phyloP scores from a whole-genome alignment of 345 rosid species.

The Rhodamnia argentea region DNA sequence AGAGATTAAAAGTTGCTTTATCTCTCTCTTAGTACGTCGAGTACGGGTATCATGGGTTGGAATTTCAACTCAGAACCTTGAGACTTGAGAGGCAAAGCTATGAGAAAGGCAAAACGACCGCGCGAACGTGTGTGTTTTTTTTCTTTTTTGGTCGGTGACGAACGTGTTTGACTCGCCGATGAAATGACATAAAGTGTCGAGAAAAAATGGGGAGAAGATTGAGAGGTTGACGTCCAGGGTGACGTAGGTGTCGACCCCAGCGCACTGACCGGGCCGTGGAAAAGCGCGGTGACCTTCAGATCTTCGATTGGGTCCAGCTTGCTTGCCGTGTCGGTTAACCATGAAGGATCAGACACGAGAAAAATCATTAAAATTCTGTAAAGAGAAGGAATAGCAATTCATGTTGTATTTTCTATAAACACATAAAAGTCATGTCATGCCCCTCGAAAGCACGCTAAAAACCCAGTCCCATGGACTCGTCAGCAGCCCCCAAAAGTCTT shows the following conservation, averaged over 20 bases:
- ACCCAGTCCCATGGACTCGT: no score
- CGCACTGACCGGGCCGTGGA: not conserved
- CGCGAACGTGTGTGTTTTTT: no score
- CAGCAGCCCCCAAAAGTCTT: no score
- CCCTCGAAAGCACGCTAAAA: no score
- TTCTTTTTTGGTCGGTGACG: no score
- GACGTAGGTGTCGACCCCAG: not conserved
- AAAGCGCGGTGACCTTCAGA: not conserved
- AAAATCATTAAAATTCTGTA: no score
- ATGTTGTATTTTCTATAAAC: no score
- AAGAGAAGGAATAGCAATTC: no score
- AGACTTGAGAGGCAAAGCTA: not conserved
- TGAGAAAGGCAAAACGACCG: not conserved
- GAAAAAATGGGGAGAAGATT: not conserved
- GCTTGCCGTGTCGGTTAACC: not conserved
- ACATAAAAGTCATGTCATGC: no score
- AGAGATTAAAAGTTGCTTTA: no score
- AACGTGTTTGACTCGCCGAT: not conserved
- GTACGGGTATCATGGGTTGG: not conserved
- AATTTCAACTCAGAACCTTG: not conserved
- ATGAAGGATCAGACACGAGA: no score
- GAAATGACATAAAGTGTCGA: not conserved
- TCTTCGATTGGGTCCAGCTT: not conserved
- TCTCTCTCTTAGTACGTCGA: no score
- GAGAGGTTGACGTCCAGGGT: not conserved